A percentile compares a stretch with the other conserved stretches of the same genome.
Conservation (phyloP, 495 filamentous ascomycete species). For the Saxispiralis lemnorum region DNA sequence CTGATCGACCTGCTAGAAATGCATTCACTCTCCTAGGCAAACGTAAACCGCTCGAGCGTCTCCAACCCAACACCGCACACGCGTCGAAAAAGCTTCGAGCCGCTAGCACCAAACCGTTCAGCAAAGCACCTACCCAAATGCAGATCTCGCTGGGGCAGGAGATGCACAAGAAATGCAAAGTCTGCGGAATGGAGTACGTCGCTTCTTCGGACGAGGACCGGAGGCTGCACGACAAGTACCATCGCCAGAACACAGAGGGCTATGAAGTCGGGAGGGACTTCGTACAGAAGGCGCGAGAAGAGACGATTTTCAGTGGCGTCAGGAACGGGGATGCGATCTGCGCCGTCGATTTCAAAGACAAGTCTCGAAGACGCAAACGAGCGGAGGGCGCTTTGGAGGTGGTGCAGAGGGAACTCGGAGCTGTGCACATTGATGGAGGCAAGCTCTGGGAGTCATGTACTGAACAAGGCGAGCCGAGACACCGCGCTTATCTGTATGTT, state of each 20-base stretch:
- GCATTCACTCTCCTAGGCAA: slow-evolving; percentile 14
- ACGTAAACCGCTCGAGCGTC: slow-evolving; percentile 5
- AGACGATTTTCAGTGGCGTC: slow-evolving; percentile 12
- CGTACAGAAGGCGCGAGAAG: slow-evolving; percentile 1
- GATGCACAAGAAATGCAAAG: slow-evolving; percentile 40
- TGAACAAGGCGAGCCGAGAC: not conserved
- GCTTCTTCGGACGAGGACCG: slow-evolving; percentile 47
- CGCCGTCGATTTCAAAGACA: slow-evolving; percentile 22
- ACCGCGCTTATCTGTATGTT: slow-evolving; percentile 45
- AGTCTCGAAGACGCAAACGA: slow-evolving; percentile 29
- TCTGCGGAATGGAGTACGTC: slow-evolving; percentile 56
- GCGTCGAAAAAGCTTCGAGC: slow-evolving; percentile 7
- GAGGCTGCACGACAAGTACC: slow-evolving; percentile 48
- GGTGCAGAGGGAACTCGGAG: slow-evolving; percentile 48
- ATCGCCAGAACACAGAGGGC: slow-evolving; percentile 46
- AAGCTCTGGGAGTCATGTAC: slow-evolving; percentile 35
- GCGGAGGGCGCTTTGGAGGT: slow-evolving; percentile 46
- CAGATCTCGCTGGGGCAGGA: slow-evolving; percentile 48
- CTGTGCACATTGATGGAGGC: slow-evolving; percentile 41
- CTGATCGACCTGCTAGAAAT: not conserved
- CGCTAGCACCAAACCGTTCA: not conserved
- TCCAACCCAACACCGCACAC: slow-evolving; percentile 2
- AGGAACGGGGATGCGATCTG: slow-evolving; percentile 17
- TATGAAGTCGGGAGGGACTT: slow-evolving; percentile 41
- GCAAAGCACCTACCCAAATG: slow-evolving; percentile 30